These are phyloP conservation scores for Suhomyces bolitotheri DNA, from an alignment of 1,139 yeast species.

Conservation along the genomic window DNA sequence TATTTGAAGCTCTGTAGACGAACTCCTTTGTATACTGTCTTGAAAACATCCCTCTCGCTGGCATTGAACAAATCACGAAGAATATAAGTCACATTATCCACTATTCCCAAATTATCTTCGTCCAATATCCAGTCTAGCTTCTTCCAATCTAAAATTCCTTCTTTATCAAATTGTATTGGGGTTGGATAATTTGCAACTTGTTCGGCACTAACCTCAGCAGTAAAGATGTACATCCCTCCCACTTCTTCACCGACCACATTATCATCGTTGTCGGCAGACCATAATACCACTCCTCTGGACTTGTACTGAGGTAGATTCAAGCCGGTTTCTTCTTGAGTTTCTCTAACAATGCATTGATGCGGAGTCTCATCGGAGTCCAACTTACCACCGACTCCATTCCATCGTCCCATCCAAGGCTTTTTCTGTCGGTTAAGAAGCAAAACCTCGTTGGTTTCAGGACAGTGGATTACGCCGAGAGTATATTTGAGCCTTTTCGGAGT, in stretches of 20 bases:
- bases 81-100: constrained; percentile 39
- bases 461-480: constrained; percentile 42
- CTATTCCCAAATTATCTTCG: constrained; percentile 45
- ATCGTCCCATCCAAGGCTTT: constrained; percentile 53
- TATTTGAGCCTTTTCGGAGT: constrained; percentile 21
- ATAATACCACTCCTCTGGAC: constrained; percentile 40
- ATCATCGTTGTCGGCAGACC: constrained; percentile 28
- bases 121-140: constrained; percentile 38
- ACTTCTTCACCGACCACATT: constrained; percentile 18
- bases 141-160: constrained; percentile 53
- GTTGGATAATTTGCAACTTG: constrained; percentile 28
- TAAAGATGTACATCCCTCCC: constrained; percentile 46
- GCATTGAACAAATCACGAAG: constrained; percentile 29
- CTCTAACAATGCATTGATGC: constrained; percentile 42
- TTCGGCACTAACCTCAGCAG: constrained; percentile 35
- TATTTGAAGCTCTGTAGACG: constrained; percentile 20
- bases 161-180: constrained; percentile 28
- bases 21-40: constrained; percentile 22
- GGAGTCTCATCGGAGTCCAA: constrained; percentile 39
- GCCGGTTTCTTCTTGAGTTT: constrained; percentile 49
- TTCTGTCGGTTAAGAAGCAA: constrained; percentile 45
- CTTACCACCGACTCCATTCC: constrained; percentile 56
- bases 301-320: constrained; percentile 27
- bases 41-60: constrained; percentile 24
- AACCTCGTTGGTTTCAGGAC: constrained; percentile 33